Base-by-base conservation (phyloP, 164 flowering plant genomes). In the Magnolia changhungtana region DNA sequence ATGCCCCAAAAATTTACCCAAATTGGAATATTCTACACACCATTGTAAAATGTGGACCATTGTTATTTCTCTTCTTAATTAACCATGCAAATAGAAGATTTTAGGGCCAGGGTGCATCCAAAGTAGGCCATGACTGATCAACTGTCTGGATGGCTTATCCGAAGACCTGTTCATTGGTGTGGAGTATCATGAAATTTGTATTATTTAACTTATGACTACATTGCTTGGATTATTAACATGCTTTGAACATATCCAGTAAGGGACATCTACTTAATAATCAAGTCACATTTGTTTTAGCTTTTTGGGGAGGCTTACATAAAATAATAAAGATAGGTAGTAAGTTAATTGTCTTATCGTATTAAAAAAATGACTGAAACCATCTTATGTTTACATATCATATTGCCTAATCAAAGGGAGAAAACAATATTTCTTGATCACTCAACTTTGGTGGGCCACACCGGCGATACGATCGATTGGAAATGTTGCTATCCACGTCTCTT, bases 391-490 rank as follows among this genome's bases (percentile, higher is more conserved):
- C 68, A 72, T 45, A 65, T 16, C 14, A 75, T 75, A 24, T 75
- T 58, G 78, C 69, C 78, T 75, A 29, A 63, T 75, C 66, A 75
- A 61, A 13, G 31, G 10, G 16, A 45, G 31, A 55, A 37, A 37
- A 37, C 6, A 37, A 37, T 7, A 55, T 7, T 7, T 80, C 76
- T 86, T 84, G 85, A 83, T 88, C 74, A 74, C 87, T 86, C 85
- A 87, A 79, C 77, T 82, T 52, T 81, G 80, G 92, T 89, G 89
- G 97, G 93, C 74, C 93, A 77, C 89, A 11, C 1, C 67, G 7
- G 7, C 4, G 97, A 90, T 90, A 87, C 27, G 85, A 89, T 84
- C 19, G 66, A 92, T 92, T 94, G 85, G 80, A 79, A 79, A 82
- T 70, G 88, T 87, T 84, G 86, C 79, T 81, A 86, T 84, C 78